Percentiles rank a stretch among this genome's conserved stretches.
These are phyloP conservation scores for Alternaria postmessia DNA, from an alignment of 2,329 filamentous ascomycete species.

Conservation along the genomic window DNA sequence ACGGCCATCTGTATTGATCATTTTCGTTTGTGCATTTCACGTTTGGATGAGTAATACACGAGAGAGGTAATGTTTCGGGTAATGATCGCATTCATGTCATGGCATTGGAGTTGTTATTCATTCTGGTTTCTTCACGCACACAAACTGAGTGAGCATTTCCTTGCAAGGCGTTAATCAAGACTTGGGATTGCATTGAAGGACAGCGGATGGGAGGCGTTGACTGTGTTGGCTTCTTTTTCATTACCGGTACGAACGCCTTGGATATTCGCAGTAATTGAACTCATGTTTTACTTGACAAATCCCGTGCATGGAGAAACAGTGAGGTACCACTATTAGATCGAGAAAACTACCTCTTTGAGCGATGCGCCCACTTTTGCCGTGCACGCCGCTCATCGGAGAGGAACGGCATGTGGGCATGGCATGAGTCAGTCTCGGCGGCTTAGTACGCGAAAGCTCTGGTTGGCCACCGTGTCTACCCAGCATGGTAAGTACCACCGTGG, in stretches of 20 bases:
- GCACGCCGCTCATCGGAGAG: conserved; percentile 14
- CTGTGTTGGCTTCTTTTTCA: conserved; percentile 1
- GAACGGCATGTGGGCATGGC: conserved; percentile 21
- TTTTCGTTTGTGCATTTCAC: conserved; percentile 14
- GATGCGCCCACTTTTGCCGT: conserved; percentile 12
- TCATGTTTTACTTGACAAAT: conserved; percentile 4
- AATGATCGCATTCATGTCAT: conserved; percentile 23
- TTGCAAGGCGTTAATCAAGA: conserved; percentile 22
- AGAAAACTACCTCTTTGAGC: conserved; percentile 9
- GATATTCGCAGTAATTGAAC: conserved; percentile 7
- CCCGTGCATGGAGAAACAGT: background rate
- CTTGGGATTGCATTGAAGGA: conserved; percentile 7
- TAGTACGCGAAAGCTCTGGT: conserved; percentile 11
- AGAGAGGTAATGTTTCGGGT: conserved; percentile 10
- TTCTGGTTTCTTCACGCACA: conserved; percentile 4
- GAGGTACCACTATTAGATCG: background rate
- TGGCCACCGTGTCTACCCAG: conserved; percentile 3
- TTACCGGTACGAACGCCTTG: background rate
- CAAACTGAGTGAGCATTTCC: conserved; percentile 12
- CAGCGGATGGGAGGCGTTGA: conserved; percentile 8
- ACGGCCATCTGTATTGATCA: conserved; percentile 20
- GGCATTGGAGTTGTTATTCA: conserved; percentile 15
- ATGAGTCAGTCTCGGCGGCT: conserved; percentile 22
- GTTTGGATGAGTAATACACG: conserved; percentile 1
- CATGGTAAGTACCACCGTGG: background rate